Base-by-base conservation (phyloP, 306 rosid species). In the Albizia julibrissin region DNA sequence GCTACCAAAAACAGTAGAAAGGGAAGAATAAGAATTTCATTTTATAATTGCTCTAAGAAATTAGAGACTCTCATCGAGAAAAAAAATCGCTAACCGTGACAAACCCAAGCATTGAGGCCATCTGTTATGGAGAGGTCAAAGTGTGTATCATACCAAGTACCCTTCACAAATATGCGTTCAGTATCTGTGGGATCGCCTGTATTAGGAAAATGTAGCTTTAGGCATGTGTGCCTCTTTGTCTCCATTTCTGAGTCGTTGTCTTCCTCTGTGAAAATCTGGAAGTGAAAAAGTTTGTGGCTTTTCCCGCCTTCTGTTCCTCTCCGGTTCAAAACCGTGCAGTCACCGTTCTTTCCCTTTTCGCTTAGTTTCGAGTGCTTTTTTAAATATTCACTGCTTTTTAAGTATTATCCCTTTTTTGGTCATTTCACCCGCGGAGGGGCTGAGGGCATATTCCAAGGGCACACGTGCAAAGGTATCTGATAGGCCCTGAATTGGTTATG, bases 71-170 rank as follows among this genome's bases (percentile, higher is more conserved):
- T 7, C 72, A 24, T 70, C 6, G 15, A 42, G 9, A 74, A 68
- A 76, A 71, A 69, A 66, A 70, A 79, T 21, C n/a, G 78, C 21
- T 79, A 12, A 92, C 97, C 90, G 59, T 83, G 79, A 91, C 92
- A 92, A 69, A 87, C 39, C 98, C 98, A 95, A 72, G 95, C 90
- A 61, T 88, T 43, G 86, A 50, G 85, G 72, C 91, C 95, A 27
- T 93, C 94, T 76, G 97, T 89, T 78, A 95, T 81, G 81, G 90
- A 81, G 80, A 95, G 95, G 72, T 89, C 80, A 76, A 95, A 95
- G 77, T 75, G 92, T 43, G 88, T 73, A 19, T 56, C 72, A 54
- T 84, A 87, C 97, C 97, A 93, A 13, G 89, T 88, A 12, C 90
- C 95, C 83, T 93, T 93, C 44, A 91, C 88, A 87, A 87, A 93